Percentiles rank a stretch among this genome's conserved stretches.
These are phyloP conservation scores for Ramularia collo-cygni DNA, from an alignment of 2,329 filamentous ascomycete species.

Conservation along the genomic window DNA sequence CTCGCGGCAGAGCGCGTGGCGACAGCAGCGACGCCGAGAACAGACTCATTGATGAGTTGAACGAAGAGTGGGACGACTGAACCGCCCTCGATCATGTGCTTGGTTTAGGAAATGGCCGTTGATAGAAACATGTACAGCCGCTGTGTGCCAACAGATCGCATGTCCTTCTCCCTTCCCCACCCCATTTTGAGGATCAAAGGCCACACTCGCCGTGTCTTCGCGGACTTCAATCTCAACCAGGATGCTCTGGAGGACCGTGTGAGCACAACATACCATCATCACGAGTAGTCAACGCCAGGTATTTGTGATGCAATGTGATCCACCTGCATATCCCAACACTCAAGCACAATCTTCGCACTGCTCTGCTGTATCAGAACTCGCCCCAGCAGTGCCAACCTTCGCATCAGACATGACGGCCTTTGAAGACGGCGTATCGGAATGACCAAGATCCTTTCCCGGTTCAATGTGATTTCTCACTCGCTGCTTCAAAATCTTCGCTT, in stretches of 20 bases:
- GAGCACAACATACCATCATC: too few relatives aligned
- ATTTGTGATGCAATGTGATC: too few relatives aligned
- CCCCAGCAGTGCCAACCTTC: not conserved
- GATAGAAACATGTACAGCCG: too few relatives aligned
- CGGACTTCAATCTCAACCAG: too few relatives aligned
- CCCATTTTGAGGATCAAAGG: too few relatives aligned
- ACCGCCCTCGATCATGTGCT: slow-evolving; percentile 1
- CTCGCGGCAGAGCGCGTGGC: slow-evolving; percentile 35
- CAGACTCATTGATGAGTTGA: slow-evolving; percentile 85
- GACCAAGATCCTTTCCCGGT: slow-evolving; percentile 69
- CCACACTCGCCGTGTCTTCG: too few relatives aligned
- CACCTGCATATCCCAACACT: not conserved
- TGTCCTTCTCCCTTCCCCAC: too few relatives aligned
- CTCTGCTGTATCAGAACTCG: not conserved
- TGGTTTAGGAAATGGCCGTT: too few relatives aligned
- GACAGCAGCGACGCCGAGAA: slow-evolving; percentile 74
- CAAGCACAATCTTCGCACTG: slow-evolving; percentile 12
- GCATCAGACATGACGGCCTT: slow-evolving; percentile 8
- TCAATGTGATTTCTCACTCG: slow-evolving; percentile 75
- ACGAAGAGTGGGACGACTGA: slow-evolving; percentile 91
- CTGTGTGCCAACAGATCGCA: too few relatives aligned
- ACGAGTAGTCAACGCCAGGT: too few relatives aligned
- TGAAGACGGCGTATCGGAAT: slow-evolving; percentile 44
- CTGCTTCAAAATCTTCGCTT: slow-evolving; percentile 86
- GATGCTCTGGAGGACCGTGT: too few relatives aligned